Percentiles rank a stretch among this genome's conserved stretches.
Evolutionary conservation across 176 grass and related monocot species (phyloP).

Genomic region (Musa schizocarpa): DNA sequence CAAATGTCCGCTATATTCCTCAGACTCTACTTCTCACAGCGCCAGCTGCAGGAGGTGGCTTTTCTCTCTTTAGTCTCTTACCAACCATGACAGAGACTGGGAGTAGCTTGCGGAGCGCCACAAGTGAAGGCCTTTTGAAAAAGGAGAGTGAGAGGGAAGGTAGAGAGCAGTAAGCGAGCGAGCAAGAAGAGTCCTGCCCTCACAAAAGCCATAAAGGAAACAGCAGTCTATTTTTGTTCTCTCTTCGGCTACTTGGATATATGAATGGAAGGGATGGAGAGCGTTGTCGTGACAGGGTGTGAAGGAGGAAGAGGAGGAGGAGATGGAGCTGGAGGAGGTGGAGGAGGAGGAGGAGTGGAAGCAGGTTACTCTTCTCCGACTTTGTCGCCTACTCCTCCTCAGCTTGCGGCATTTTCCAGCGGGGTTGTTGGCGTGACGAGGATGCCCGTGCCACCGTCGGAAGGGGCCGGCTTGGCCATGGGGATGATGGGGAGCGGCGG

Average conservation of each 20-base stretch:
- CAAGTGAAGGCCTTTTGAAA: not conserved
- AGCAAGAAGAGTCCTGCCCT: not conserved
- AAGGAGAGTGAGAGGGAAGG: not conserved
- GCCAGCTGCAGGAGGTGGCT: not conserved
- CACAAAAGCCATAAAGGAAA: not conserved
- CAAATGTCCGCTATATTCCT: not conserved
- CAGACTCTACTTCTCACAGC: not conserved
- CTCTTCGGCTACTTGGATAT: not conserved
- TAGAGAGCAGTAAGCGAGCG: not conserved
- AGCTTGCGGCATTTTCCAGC: not conserved
- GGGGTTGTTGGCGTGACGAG: slow-evolving; percentile 4
- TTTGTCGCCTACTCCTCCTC: slow-evolving; percentile 41
- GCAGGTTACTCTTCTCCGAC: slow-evolving; percentile 33
- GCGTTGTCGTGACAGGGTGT: slow-evolving; percentile 29
- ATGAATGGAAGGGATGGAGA: slow-evolving; percentile 34
- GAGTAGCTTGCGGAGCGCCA: too few species aligned
- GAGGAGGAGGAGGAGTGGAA: not conserved
- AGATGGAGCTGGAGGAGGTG: slow-evolving; percentile 5
- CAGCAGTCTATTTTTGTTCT: not conserved
- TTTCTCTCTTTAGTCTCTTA: not conserved
- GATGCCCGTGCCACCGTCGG: not conserved
- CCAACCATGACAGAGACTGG: not conserved
- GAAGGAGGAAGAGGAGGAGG: slow-evolving; percentile 20
- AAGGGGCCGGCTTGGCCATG: slow-evolving; percentile 1
- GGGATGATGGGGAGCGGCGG: not conserved